Conservation (phyloP, 2,329 filamentous ascomycete genomes). For the Pleomassaria siparia region DNA sequence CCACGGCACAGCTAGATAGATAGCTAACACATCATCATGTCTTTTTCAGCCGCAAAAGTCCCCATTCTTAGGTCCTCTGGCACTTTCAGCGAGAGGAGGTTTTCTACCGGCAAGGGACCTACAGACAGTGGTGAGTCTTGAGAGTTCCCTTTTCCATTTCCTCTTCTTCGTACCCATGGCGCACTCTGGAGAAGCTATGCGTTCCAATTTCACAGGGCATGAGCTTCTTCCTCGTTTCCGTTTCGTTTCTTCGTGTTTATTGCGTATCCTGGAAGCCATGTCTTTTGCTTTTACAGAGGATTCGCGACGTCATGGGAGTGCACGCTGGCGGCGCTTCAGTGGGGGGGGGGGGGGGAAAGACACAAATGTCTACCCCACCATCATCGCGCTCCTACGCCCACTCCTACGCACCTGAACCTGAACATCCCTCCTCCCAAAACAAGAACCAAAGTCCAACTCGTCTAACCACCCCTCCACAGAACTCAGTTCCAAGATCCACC, state of each 20-base stretch:
- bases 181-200: too few species aligned
- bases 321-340: not conserved
- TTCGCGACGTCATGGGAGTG: not conserved
- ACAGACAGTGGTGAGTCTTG: slow-evolving; percentile 41
- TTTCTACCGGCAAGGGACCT: slow-evolving; percentile 40
- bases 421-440: slow-evolving; percentile 1
- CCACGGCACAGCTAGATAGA: too few species aligned
- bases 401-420: not conserved
- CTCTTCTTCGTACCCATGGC: not conserved
- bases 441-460: not conserved
- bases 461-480: slow-evolving; percentile 57
- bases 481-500: slow-evolving; percentile 78
- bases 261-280: not conserved
- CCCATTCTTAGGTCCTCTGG: slow-evolving; percentile 29
- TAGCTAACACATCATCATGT: slow-evolving; percentile 27
- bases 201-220: too few species aligned
- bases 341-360: not conserved
- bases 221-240: not conserved
- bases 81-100: slow-evolving; percentile 32
- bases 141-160: not conserved
- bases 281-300: not conserved
- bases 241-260: not conserved
- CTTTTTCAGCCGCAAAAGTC: slow-evolving; percentile 39
- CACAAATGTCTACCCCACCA: not conserved
- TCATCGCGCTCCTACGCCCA: not conserved